Evolutionary conservation across 306 rosid species (phyloP), one percentile per base, ranked within the genome.

Genomic region (Sindora glabra): DNA sequence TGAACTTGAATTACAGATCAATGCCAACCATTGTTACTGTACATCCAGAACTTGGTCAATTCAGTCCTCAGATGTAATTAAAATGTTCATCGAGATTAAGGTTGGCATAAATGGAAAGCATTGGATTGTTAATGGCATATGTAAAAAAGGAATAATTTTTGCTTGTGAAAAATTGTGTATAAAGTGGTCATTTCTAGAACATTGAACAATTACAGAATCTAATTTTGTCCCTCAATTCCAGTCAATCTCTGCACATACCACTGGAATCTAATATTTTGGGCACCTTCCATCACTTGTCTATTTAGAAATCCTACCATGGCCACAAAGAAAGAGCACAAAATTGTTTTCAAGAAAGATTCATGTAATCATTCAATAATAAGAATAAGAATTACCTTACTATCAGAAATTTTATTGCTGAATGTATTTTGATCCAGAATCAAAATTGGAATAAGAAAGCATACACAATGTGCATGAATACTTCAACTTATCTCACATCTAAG

Each of bases 141-240:
- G 85, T 77, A 79, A 48, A 72, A 62, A 58, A 66, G 27, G 66
- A 57, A 50, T 32, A 22, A 33, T 14, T 67, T 69, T 57, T 21
- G 24, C 53, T 47, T 44, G 17, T 11, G 48, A 19, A 36, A 37
- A 16, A 34, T 23, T 78, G 69, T 79, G 77, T 59, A 79, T 64
- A 78, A 8, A 64, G 62, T 40, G 65, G 68, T 19, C 30, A 36
- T 55, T 64, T 17, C 60, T 68, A 49, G 54, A 57, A 42, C 67
- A 19, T 8, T 42, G 49, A 75, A 48, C 59, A 42, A 41, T 77
- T 21, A 21, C 63, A 42, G 36, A 59, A 33, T 50, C 30, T 56
- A 0, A 30, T 49, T 63, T 64, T 21, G 22, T 55, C 36, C 61
- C 61, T 13, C 57, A 23, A 17, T 34, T 50, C 25, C 56, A n/a